Base-by-base conservation (phyloP, 306 rosid species). In the Crotalaria pallida region DNA sequence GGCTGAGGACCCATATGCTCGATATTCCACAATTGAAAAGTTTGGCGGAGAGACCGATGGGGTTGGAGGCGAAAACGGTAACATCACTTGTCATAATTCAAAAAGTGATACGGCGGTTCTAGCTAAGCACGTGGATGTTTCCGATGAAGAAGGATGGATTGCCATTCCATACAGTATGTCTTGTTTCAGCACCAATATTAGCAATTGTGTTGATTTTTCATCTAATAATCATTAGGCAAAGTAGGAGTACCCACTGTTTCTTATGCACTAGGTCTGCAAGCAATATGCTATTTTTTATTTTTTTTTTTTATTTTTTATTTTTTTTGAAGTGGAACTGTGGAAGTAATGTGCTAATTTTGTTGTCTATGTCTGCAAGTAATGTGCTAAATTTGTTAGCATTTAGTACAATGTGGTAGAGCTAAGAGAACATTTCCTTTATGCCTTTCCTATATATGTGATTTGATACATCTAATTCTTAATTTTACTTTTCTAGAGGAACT, bases 91-190 rank as follows among this genome's bases (percentile, higher is more conserved):
- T 71, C 29, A 13, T 16, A 74, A 48, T 67, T 84, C 79, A 41
- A 80, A 52, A 66, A 81, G 59, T 4, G 90, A 86, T 19, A 55
- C 56, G 3, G 23, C 86, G 17, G 1, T 67, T 52, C 34, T 76
- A 13, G 88, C 85, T 26, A 86, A 81, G 86, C 99, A 94, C 79
- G 69, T 81, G 12, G 97, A 94, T 61, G 96, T 94, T 36, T 69
- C 89, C 13, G 89, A 83, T 65, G 85, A 88, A 47, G 96, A 94
- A 83, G 99, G 99, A 76, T 91, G 96, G 90, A 80, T 94, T 58
- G 67, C 91, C 44, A 89, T 94, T 79, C 97, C 99, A 15, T 85
- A 78, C 69, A 84, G 99, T 94, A 82, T 38, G 97, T 57, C 12
- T 77, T 69, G 8, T 33, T 33, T 7, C 9, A 7, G 40, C n/a